Base-by-base conservation (phyloP, 345 rosid genomes). In the Draba incana region DNA sequence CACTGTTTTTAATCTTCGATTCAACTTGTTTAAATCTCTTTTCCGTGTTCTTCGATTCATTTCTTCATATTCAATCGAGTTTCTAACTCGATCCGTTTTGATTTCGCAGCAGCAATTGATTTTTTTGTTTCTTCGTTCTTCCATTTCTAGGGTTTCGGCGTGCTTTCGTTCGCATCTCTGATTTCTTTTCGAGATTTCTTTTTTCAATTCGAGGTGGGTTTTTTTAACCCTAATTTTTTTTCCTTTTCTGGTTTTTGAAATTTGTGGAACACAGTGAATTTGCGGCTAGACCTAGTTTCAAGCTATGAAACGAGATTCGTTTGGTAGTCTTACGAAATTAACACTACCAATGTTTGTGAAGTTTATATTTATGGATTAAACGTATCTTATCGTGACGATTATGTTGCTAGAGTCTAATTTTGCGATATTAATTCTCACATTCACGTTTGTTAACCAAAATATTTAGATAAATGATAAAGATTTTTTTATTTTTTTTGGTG, bases 91-190 rank as follows among this genome's bases (percentile, higher is more conserved):
- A 68, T 62, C 24, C 14, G 50, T 45, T 61, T 39, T 62, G 14
- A 55, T 54, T 55, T 68, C 8, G 53, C 16, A 10, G 47, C 25
- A 49, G 39, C 46, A 38, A 20, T 45, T 49, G 9, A 64, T 39
- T 62, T 44, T 38, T n/a, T 1, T 31, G 30, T 43, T 13, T 10
- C 5, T 24, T 15, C 2, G 10, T 48, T 75, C 13, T 56, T 39
- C 68, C 8, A 7, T 62, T 62, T 68, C 49, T 75, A 75, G 78
- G 78, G 70, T 69, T 75, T 69, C 66, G 33, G 25, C 27, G 64
- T 46, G 44, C 13, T 20, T 68, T 8, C 5, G 10, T 11, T 59
- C 39, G 42, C 42, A 0, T 20, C 52, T 10, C 31, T 4, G 39
- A 10, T 47, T 53, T 23, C 0, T 0, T 54, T 62, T 68, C 12